Evolutionary conservation across 2,329 filamentous ascomycete species (phyloP), one percentile per base, ranked within the genome.

Genomic region (Phialocephala sp.): DNA sequence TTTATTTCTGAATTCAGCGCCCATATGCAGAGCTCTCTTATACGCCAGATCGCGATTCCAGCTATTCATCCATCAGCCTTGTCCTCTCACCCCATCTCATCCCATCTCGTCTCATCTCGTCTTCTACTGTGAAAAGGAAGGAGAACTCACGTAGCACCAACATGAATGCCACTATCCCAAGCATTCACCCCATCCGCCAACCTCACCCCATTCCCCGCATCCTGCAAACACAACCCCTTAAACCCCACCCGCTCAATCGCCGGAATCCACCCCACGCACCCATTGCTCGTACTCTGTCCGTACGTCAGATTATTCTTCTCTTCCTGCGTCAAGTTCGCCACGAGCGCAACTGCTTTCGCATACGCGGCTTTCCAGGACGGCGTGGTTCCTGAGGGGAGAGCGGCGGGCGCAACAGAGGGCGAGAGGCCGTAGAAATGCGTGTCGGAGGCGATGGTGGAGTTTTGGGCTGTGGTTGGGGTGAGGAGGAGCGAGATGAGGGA

Each of bases 41-140:
- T 89, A 89, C 60, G 91, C 87, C 45, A 93, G 81, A 24, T 83
- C 78, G 59, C 86, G 85, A 73, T 91, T 89, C 85, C 89, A 94
- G 1, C 63, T 65, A 15, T 9, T 8, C 8, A 8, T 60, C 24
- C 32, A 11, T 59, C 32, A 56, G 55, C 27, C 27, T 6, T 6
- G 3, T 32, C 27, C 27, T n/a, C n/a, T n/a, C n/a, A n/a, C n/a
- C n/a, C n/a, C n/a, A n/a, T n/a, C n/a, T n/a, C n/a, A n/a, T n/a
- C n/a, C n/a, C n/a, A n/a, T n/a, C n/a, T n/a, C n/a, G n/a, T n/a
- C n/a, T n/a, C n/a, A n/a, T n/a, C n/a, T n/a, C n/a, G n/a, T n/a
- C n/a, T n/a, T n/a, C n/a, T n/a, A n/a, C n/a, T n/a, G n/a, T n/a
- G 47, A 11, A 18, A 6, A 27, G 32, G n/a, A 3, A 36, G n/a